These are phyloP conservation scores for Hirsutella rhossiliensis DNA, from an alignment of 2,329 filamentous ascomycete species.

Conservation along the genomic window DNA sequence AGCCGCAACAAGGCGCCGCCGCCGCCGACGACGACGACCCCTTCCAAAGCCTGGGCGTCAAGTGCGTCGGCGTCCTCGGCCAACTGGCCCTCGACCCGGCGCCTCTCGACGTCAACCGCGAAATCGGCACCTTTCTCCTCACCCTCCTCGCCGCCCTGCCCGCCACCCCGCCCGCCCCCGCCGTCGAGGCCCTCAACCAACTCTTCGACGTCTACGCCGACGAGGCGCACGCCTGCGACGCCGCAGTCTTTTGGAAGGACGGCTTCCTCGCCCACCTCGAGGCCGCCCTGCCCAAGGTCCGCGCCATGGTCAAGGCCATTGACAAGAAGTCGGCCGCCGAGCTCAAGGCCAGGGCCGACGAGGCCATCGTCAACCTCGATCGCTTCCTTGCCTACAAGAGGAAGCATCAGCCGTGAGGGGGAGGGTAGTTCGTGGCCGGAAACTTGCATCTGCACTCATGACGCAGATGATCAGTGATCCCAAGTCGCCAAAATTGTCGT, in stretches of 20 bases:
- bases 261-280: slow-evolving; percentile 48
- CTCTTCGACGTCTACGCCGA: slow-evolving; percentile 57
- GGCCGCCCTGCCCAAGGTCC: slow-evolving; percentile 38
- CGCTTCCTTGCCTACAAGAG: slow-evolving; percentile 55
- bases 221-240: slow-evolving; percentile 44
- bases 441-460: too few species aligned
- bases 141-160: slow-evolving; percentile 39
- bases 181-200: slow-evolving; percentile 53
- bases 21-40: slow-evolving; percentile 31
- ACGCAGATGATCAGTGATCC: too few species aligned
- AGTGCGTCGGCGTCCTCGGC: slow-evolving; percentile 55
- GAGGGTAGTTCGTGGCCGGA: background rate
- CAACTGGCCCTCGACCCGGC: slow-evolving; percentile 46
- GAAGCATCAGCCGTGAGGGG: slow-evolving; percentile 32
- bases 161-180: slow-evolving; percentile 41
- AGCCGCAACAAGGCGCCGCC: slow-evolving; percentile 7
- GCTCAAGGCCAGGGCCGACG: slow-evolving; percentile 46
- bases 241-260: slow-evolving; percentile 51
- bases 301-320: slow-evolving; percentile 44
- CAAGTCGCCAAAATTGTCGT: too few species aligned
- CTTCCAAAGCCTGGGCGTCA: slow-evolving; percentile 51
- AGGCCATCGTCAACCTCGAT: slow-evolving; percentile 45
- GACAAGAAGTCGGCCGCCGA: slow-evolving; percentile 47
- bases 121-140: slow-evolving; percentile 51
- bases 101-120: slow-evolving; percentile 41